Evolutionary conservation across 208 protist species (phyloP).

Genomic region (Hexamita inflata): DNA sequence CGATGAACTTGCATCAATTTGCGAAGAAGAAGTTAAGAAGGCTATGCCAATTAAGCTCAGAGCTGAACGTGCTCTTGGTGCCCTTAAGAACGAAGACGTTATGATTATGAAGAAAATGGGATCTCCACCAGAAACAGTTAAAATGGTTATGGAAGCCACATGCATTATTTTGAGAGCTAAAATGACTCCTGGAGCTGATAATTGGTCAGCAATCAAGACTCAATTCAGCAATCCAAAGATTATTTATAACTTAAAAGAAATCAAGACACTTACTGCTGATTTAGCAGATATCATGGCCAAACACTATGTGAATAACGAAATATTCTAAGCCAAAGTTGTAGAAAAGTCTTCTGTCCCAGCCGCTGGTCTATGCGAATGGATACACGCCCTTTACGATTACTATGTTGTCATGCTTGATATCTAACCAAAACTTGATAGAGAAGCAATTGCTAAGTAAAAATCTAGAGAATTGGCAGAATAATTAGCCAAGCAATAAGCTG

Average conservation of each 20-base stretch:
- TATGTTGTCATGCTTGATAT: conserved; percentile 84
- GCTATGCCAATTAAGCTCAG: conserved; percentile 74
- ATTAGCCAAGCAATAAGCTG: conserved; percentile 61
- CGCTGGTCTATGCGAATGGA: conserved; percentile 80
- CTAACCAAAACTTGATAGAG: conserved; percentile 67
- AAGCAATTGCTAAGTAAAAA: conserved; percentile 69
- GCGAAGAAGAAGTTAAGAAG: conserved; percentile 71
- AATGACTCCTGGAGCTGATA: conserved; percentile 77
- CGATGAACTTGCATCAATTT: conserved; percentile 62
- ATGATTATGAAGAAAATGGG: conserved; percentile 83
- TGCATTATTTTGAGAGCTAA: conserved; percentile 63
- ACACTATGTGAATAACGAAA: too few relatives aligned
- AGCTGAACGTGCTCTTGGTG: conserved; percentile 61
- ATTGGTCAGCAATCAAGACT: conserved; percentile 71
- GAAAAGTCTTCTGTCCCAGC: conserved; percentile 60
- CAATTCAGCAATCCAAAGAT: too few relatives aligned
- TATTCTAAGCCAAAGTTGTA: conserved; percentile 68
- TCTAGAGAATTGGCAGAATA: conserved; percentile 48
- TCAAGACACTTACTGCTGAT: too few relatives aligned
- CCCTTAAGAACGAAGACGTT: conserved; percentile 78
- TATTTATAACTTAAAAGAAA: too few relatives aligned
- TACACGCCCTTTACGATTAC: conserved; percentile 84
- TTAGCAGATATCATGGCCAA: too few relatives aligned
- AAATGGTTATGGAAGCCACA: conserved; percentile 77
- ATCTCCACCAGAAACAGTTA: conserved; percentile 73